Base-by-base conservation (phyloP, 306 rosid genomes). In the Trifolium pratense region DNA sequence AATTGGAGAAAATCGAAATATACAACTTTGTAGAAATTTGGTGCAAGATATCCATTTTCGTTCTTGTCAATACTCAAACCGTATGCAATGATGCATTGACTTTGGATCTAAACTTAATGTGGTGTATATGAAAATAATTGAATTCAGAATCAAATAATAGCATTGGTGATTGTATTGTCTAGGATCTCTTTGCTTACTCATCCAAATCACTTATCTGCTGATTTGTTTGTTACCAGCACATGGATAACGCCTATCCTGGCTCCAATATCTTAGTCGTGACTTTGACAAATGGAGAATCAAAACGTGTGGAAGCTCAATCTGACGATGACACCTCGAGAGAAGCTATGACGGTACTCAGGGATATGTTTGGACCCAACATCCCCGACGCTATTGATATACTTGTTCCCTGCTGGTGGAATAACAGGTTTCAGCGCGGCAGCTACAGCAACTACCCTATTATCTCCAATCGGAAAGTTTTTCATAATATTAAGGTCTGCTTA, bases 221-320 rank as follows among this genome's bases (percentile, higher is more conserved):
- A 83, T 83, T 61, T 76, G 48, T 76, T n/a, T 80, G 84, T 87
- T 66, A 84, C 64, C 91, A 94, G 98, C 92, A 91, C 91, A 94
- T 94, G 98, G 98, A 94, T 65, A 88, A 86, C 62, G 98, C 98
- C 51, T 91, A 85, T 78, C 96, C 98, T 68, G 97, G 96, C 62
- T 94, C 98, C 80, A 91, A 91, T 76, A 87, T 94, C 73, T 78
- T 94, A 71, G 98, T 94, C 4, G 97, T 94, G 81, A 94, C 98
- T n/a, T 73, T 91, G 87, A 94, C 98, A 0, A 94, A 94, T 77
- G 97, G 66, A 40, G 97, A 94, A 82, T 94, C 98, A 7, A 94
- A 94, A 87, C 96, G 98, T 17, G 94, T 94, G 31, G 98, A 94
- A 79, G 92, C 90, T 78, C 98, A 94, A 66, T 45, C 86, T 29